These are phyloP conservation scores for Berkeleyomyces rouxiae DNA, from an alignment of 2,329 filamentous ascomycete genomes.

Conservation along the genomic window DNA sequence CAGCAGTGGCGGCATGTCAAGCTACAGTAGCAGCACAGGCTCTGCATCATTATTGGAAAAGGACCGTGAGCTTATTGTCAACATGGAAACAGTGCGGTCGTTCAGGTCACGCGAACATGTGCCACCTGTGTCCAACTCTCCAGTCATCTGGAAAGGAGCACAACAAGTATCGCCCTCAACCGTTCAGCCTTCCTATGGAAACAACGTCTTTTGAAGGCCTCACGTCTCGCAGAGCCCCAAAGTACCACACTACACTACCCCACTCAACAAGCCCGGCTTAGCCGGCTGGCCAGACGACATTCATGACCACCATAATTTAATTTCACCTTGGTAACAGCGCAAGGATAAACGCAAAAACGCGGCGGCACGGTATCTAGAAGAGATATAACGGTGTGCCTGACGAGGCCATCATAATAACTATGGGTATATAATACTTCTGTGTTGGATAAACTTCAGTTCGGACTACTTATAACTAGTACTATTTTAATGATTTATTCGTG, in stretches of 20 bases:
- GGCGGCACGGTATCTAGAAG: neutral
- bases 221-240: too few species aligned
- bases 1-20: slow-evolving; percentile 23
- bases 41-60: slow-evolving; percentile 5
- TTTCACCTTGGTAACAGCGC: neutral
- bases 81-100: slow-evolving; percentile 6
- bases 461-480: neutral
- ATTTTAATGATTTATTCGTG: neutral
- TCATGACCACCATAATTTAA: neutral
- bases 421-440: neutral
- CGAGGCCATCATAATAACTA: neutral
- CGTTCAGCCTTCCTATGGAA: slow-evolving; percentile 2
- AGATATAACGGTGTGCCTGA: neutral
- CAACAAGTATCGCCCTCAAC: neutral
- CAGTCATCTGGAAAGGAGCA: neutral
- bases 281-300: neutral
- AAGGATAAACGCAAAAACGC: neutral
- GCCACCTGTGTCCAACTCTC: neutral
- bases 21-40: slow-evolving; percentile 18
- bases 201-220: neutral
- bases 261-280: too few species aligned
- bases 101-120: slow-evolving; percentile 3
- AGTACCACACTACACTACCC: too few species aligned
- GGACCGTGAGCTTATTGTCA: slow-evolving; percentile 5
- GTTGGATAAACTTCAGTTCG: neutral